Evolutionary conservation across 805 yeast genomes (phyloP).

Genomic region (Candida boidinii): DNA sequence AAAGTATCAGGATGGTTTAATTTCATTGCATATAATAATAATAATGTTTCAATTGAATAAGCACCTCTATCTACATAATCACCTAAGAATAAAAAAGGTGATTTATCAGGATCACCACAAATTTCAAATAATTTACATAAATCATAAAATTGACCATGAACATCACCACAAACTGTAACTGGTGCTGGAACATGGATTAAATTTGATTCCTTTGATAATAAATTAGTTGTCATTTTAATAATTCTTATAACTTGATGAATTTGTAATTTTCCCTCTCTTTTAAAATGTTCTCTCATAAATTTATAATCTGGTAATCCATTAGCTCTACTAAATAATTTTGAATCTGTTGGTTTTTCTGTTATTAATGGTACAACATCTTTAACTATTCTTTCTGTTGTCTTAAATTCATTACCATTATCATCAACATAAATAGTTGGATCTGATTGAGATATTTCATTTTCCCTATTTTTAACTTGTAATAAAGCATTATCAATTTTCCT

Average conservation of each 20-base stretch:
- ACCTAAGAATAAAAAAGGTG: constrained; percentile 78
- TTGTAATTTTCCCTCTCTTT: constrained; percentile 70
- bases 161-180: constrained; percentile 91
- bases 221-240: constrained; percentile 51
- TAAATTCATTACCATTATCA: constrained; percentile 48
- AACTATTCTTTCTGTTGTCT: constrained; percentile 52
- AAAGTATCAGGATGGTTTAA: constrained; percentile 65
- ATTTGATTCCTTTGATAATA: constrained; percentile 68
- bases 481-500: constrained; percentile 41
- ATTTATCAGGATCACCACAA: constrained; percentile 76
- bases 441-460: not conserved
- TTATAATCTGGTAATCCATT: constrained; percentile 66
- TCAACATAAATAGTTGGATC: constrained; percentile 38
- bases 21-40: constrained; percentile 73
- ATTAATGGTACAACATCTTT: constrained; percentile 60
- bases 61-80: constrained; percentile 95
- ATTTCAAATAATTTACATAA: constrained; percentile 85
- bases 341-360: constrained; percentile 53
- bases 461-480: constrained; percentile 15
- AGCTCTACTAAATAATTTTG: constrained; percentile 48
- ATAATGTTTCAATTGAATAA: constrained; percentile 73
- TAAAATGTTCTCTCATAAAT: constrained; percentile 66
- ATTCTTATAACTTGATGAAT: constrained; percentile 66
- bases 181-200: constrained; percentile 81
- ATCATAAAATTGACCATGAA: constrained; percentile 95